Evolutionary conservation across 2,329 filamentous ascomycete species (phyloP), one percentile per base, ranked within the genome.

Genomic region (Falciphora oryzae): DNA sequence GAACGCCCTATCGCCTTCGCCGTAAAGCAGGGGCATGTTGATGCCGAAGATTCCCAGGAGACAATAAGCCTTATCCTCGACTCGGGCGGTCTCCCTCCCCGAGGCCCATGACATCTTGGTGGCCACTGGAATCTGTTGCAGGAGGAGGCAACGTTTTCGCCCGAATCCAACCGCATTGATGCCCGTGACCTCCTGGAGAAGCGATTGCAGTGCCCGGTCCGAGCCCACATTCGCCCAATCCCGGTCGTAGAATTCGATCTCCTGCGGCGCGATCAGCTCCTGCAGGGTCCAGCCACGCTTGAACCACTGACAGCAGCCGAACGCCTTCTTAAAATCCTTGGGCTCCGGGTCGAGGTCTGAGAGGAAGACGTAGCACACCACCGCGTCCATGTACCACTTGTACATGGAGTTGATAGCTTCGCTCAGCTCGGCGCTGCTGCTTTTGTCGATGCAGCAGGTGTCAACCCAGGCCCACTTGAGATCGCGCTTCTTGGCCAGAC

Each of bases 241-340:
- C 0, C 11, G 1, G 58, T 67, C 65, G 60, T 65, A 69, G 29
- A 69, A 68, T 18, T 65, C 64, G 4, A 69, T 61, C 0, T 31
- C 16, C 7, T 1, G 5, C 1, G 68, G 67, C 2, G 68, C 68
- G 59, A 69, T 65, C 29, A 69, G 65, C 62, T 69, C 68, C 44
- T 69, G 68, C 18, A 69, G 66, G 11, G 68, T 69, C 68, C 68
- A 69, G 27, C 68, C 67, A 16, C 68, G 64, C 6, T 10, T 31
- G 38, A 68, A 69, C 68, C 68, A 69, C 7, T n/a, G 18, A 25
- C 68, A 66, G 7, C 35, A 6, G 13, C 27, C 14, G 4, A 59
- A 35, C 32, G 32, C 32, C 11, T 7, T 10, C 11, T 11, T 13
- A 8, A 35, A 13, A 8, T 35, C 32, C 2, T 2, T 35, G 11